These are phyloP conservation scores for Massospora cicadina DNA, from an alignment of 371 early-diverging fungal species.

Conservation along the genomic window DNA sequence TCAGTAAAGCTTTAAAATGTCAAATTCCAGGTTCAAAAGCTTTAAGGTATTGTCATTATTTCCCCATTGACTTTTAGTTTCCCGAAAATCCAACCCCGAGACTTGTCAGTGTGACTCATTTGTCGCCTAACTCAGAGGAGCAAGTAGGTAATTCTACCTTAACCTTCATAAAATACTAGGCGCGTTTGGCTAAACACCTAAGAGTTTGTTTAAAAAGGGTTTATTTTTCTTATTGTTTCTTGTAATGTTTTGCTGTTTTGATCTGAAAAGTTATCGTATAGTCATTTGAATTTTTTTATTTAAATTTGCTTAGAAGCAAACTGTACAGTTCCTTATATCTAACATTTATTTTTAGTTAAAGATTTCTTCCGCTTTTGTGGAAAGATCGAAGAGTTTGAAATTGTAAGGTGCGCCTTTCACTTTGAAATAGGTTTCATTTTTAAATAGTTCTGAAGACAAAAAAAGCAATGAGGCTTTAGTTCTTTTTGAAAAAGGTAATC, in stretches of 20 bases:
- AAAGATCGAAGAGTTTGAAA: neutral
- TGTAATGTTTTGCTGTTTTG: too few species aligned
- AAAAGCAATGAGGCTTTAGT: neutral
- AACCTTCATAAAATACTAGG: too few species aligned
- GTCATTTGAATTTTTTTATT: too few species aligned
- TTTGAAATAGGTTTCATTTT: neutral
- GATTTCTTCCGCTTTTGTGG: neutral
- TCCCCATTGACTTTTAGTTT: neutral
- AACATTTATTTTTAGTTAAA: neutral
- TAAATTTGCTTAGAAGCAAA: too few species aligned
- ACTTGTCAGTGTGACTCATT: neutral
- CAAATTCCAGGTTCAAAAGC: neutral
- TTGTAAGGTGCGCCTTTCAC: neutral
- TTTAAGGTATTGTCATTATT: neutral
- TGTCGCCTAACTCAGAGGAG: neutral
- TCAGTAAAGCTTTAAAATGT: neutral
- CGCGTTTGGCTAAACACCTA: too few species aligned
- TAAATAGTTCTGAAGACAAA: neutral
- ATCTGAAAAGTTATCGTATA: too few species aligned
- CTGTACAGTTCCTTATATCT: too few species aligned
- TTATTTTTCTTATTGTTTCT: too few species aligned
- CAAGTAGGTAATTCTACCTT: neutral
- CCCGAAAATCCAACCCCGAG: neutral
- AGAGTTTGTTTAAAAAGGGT: too few species aligned
- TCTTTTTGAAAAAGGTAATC: neutral